Evolutionary conservation across 1,284 basidiomycete genomes (phyloP), one percentile per base, ranked within the genome.

Genomic region (Ustilago trichophora): DNA sequence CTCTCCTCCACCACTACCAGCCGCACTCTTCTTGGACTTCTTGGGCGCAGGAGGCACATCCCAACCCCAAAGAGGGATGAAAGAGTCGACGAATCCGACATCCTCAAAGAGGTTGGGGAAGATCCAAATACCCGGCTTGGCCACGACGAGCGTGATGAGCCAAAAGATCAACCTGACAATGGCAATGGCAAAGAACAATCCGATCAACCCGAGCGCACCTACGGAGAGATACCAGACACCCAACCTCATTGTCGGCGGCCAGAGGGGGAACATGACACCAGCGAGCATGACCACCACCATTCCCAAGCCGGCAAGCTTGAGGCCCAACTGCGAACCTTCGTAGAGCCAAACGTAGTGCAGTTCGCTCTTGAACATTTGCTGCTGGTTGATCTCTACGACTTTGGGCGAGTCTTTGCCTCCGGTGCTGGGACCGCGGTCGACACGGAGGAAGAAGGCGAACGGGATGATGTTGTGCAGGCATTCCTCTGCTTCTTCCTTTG

Each of bases 81-180:
- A 99, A 0, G 94, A 97, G 56, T 98, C 95, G 79, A 98, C 95
- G 81, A 98, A 96, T 82, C 96, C 95, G 54, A 98, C 96, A 80
- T 98, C 95, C 27, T 95, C 95, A 76, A 98, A 98, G 40, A 99
- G 84, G 81, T 97, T 92, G 0, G 96, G 95, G 86, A 98, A 99
- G 84, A 98, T 90, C 95, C 95, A 99, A 60, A 98, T 96, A 29
- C 95, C 96, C 15, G 93, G 93, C 55, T 89, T 88, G 25, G 88
- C 88, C 42, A 88, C 87, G 70, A 98, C 83, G 72, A 94, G 83
- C 15, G 95, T 94, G 77, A 95, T 88, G 81, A 93, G 87, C 84
- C 93, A 98, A 83, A 98, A 90, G 76, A 99, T 91, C 62, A 98
- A 85, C 40, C 96, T 87, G 62, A 98, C 85, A 72, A 99, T 89